Base-by-base conservation (phyloP, 352 stramenopile species). In the Saprolegnia parasitica region DNA sequence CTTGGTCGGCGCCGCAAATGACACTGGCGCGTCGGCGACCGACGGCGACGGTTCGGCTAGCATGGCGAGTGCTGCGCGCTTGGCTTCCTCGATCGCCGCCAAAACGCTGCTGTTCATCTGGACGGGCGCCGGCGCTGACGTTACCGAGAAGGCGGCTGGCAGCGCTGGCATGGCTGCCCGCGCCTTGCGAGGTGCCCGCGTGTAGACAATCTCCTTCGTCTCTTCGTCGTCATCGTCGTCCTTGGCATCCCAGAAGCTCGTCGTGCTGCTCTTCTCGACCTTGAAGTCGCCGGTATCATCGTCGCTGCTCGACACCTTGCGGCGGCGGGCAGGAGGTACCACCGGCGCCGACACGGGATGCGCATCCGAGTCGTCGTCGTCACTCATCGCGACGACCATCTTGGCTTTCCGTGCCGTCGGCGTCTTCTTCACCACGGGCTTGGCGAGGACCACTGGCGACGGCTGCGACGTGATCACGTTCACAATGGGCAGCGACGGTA, bases 51-150 rank as follows among this genome's bases (percentile, higher is more conserved):
- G 13, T 9, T 60, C 8, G 72, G 52, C 10, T 4, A 93, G 71
- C 84, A 93, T 90, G 10, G 74, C 78, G 68, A 87, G 52, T 0
- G 83, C 83, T 15, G 89, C 83, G 66, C 89, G 76, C 54, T 91
- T 75, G 0, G 85, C 85, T 52, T 83, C 74, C 20, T 77, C 79
- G 58, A 93, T 91, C 16, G 85, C 83, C 20, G 85, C 85, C 49
- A 91, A 68, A 52, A 93, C 80, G 39, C 87, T 77, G 23, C 10
- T 54, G 29, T 72, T 72, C 65, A 72, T 52, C 10, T 50, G 37
- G 5, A 67, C 55, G 8, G 65, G 32, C 18, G 65, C 9, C 18
- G 60, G 23, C 45, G 45, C n/a, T 1, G 26, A 50, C 15, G 46
- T 64, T 10, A 21, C 63, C 15, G 71, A 46, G 54, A 65, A 55